These are phyloP conservation scores for Termitomyces sp. DNA, from an alignment of 768 basidiomycete species.

Conservation along the genomic window DNA sequence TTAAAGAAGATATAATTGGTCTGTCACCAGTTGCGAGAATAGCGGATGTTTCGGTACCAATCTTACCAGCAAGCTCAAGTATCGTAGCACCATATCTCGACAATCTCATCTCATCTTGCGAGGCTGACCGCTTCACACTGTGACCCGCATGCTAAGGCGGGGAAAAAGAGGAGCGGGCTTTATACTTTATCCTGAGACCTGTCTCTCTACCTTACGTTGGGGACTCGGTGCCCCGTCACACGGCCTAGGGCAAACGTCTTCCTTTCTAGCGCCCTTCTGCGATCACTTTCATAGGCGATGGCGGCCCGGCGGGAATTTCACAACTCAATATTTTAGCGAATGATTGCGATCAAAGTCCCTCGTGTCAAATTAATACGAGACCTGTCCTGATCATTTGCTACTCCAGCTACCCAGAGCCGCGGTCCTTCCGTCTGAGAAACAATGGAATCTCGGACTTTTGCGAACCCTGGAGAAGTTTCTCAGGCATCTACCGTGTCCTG, in stretches of 20 bases:
- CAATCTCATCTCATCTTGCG: background rate
- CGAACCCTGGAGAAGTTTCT: constrained; percentile 5
- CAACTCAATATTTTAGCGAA: background rate
- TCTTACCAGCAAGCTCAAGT: background rate
- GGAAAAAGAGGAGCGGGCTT: background rate
- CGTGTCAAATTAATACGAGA: background rate
- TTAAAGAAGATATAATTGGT: background rate
- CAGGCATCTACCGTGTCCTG: background rate
- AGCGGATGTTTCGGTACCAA: background rate
- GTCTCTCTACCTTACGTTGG: background rate
- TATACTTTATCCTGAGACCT: background rate
- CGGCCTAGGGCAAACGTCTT: background rate
- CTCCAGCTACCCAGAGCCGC: constrained; percentile 1
- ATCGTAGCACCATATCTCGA: background rate
- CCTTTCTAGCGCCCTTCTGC: background rate
- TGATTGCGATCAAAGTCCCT: constrained; percentile 11
- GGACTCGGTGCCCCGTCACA: background rate
- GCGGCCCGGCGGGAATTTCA: constrained; percentile 4
- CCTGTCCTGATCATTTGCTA: background rate
- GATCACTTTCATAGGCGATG: background rate
- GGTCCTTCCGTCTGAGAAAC: background rate
- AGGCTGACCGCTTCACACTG: background rate
- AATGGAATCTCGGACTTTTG: constrained; percentile 8
- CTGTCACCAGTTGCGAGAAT: constrained; percentile 1
- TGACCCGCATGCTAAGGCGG: background rate